Evolutionary conservation across 2,329 filamentous ascomycete genomes (phyloP), one percentile per base, ranked within the genome.

Genomic region (Trichoderma endophyticum): DNA sequence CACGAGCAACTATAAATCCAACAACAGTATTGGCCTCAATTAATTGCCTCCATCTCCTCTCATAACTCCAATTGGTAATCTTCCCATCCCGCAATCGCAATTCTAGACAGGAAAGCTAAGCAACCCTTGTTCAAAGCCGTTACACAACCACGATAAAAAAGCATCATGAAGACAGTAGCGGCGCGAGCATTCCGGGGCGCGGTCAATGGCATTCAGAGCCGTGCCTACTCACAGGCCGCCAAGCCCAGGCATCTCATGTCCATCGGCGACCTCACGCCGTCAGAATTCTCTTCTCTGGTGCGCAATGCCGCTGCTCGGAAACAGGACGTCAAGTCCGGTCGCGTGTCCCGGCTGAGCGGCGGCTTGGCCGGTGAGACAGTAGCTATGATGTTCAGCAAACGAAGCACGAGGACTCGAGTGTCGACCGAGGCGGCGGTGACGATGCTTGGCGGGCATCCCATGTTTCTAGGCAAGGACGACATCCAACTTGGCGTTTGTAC

Each of bases 341-440:
- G 76, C 59, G 73, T 77, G 21, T 89, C 92, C 3, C 80, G 84
- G 65, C 83, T 86, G 57, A 84, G 97, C 70, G 84, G 87, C 69
- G 85, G 88, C 12, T 84, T 99, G 74, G 83, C 88, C 1, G 93
- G 93, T 67, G 90, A 93, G 82, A 95, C 94, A 0, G 89, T 99
- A 36, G 95, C 96, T 75, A 92, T 99, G 90, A 93, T 97, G 87
- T 99, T 99, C 86, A 97, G 88, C 87, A 99, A 99, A 85, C 91
- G 95, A 76, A 97, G 93, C 77, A 99, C 96, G 14, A 90, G 96
- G 73, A 99, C 96, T 14, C 91, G 96, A 74, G 91, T 99, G 36
- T 97, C 94, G 2, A 98, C 95, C 2, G 96, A 99, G 85, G 92
- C 92, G 8, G 96, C 96, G 14, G 91, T 98, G 48, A 89, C 92